phyloP scores from a whole-genome alignment of 805 yeast genomes.

The Sugiyamaella floridensis region DNA sequence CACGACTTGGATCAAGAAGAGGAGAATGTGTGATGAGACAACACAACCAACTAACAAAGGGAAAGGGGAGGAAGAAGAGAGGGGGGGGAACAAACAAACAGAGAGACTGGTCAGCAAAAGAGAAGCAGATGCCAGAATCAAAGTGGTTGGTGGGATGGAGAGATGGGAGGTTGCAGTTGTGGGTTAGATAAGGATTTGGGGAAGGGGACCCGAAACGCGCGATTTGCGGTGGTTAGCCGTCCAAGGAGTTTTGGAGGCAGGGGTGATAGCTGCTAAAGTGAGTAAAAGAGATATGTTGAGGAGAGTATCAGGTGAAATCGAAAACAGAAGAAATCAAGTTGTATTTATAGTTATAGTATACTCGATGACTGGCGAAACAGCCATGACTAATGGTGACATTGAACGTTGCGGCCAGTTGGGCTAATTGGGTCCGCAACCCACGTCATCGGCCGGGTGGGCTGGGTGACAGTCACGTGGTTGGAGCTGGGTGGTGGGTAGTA shows the following conservation, averaged over 20 bases:
- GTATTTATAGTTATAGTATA: too few species aligned
- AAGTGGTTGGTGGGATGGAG: background rate
- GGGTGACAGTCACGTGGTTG: slow-evolving; percentile 1
- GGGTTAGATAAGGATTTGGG: slow-evolving; percentile 1
- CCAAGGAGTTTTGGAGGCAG: background rate
- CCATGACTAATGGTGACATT: slow-evolving; percentile 1
- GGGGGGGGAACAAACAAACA: background rate
- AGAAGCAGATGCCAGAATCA: too few species aligned
- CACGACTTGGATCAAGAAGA: background rate
- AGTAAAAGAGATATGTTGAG: background rate
- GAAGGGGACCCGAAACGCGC: background rate
- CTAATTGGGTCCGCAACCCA: background rate
- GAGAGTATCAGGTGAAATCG: background rate
- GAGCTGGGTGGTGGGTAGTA: too few species aligned
- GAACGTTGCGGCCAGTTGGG: background rate
- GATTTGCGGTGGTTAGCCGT: background rate
- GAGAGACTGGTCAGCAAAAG: too few species aligned
- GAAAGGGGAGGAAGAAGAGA: background rate
- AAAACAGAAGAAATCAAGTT: background rate
- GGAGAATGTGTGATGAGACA: background rate
- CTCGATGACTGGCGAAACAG: background rate
- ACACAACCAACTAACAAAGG: background rate
- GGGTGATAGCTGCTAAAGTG: background rate
- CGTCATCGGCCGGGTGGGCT: slow-evolving; percentile 5
- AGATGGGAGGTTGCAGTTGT: background rate